These are phyloP conservation scores for Cardamine occulta DNA, from an alignment of 345 rosid genomes.

Conservation along the genomic window DNA sequence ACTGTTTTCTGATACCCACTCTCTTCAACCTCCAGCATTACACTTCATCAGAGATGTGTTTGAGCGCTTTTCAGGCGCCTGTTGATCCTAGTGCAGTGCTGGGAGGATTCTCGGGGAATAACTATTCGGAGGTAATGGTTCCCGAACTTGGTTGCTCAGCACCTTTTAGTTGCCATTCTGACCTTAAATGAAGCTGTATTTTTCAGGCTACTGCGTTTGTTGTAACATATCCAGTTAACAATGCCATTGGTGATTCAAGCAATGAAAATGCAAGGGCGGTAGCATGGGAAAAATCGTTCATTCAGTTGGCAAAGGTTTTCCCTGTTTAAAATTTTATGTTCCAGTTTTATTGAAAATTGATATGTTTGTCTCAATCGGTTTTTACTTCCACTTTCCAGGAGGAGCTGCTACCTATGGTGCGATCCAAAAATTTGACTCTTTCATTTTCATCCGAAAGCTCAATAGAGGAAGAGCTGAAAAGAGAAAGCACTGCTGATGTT, in stretches of 20 bases:
- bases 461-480: slow-evolving; percentile 92
- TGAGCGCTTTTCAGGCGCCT: slow-evolving; percentile 94
- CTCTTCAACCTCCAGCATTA: slow-evolving; percentile 67
- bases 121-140: slow-evolving; percentile 80
- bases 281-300: slow-evolving; percentile 96
- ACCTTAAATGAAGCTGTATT: slow-evolving; percentile 29
- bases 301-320: slow-evolving; percentile 82
- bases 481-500: slow-evolving; percentile 93
- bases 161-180: slow-evolving; percentile 25
- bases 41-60: slow-evolving; percentile 78
- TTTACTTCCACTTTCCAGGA: slow-evolving; percentile 55
- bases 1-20: slow-evolving; percentile 21
- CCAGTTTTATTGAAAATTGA: not conserved
- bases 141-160: slow-evolving; percentile 33
- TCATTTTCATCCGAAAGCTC: slow-evolving; percentile 97
- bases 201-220: slow-evolving; percentile 93
- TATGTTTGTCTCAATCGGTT: slow-evolving; percentile 7
- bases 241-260: slow-evolving; percentile 66
- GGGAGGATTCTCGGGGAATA: slow-evolving; percentile 91
- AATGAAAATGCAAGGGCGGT: slow-evolving; percentile 66
- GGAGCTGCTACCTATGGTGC: slow-evolving; percentile 70
- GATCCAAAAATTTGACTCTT: slow-evolving; percentile 76
- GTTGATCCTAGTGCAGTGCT: slow-evolving; percentile 94
- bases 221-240: slow-evolving; percentile 89
- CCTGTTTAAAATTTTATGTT: not conserved